Evolutionary conservation across 2,329 filamentous ascomycete species (phyloP), one percentile per base, ranked within the genome.

Genomic region (Neurospora sp.): DNA sequence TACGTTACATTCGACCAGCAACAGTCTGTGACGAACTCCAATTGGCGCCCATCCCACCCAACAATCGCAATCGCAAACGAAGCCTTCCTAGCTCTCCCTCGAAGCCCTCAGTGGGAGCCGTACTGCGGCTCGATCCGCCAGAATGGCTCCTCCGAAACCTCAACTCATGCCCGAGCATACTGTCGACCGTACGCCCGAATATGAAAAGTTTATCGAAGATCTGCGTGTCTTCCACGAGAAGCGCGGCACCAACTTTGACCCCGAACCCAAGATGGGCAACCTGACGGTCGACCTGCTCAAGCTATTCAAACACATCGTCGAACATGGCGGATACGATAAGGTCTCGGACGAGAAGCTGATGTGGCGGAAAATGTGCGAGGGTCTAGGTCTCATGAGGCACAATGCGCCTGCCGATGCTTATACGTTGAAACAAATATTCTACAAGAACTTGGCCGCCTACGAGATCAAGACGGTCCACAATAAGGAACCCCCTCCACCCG

Each of bases 371-470:
- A 86, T 97, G 75, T 92, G 91, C 12, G 85, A 89, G 68, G 89
- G 93, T 75, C 90, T 97, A 70, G 88, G 92, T 67, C 87, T 94
- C 73, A 88, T 88, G 77, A 89, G 89, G 69, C 85, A 87, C 76
- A 93, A 95, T 77, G 88, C 92, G 72, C 86, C 92, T 6, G 92
- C 92, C n/a, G 88, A 93, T 71, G 93, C 92, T 15, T 97, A 96
- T 81, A 87, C 91, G 71, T 83, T 97, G 69, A 97, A 97, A 82
- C 91, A 91, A 69, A 89, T 91, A 72, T 97, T 96, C 82, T 96
- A 96, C 83, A 94, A 93, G 79, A 93, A 95, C 76, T 86, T 97
- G 65, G 91, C 91, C 12, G 93, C 93, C 1, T 97, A 91, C 80
- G 93, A 97, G 80, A 96, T 97, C 76, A 88, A 87, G 66, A 90